Conservation (phyloP, 192 early-diverging fungal species). For the Spizellomyces punctatus region DNA sequence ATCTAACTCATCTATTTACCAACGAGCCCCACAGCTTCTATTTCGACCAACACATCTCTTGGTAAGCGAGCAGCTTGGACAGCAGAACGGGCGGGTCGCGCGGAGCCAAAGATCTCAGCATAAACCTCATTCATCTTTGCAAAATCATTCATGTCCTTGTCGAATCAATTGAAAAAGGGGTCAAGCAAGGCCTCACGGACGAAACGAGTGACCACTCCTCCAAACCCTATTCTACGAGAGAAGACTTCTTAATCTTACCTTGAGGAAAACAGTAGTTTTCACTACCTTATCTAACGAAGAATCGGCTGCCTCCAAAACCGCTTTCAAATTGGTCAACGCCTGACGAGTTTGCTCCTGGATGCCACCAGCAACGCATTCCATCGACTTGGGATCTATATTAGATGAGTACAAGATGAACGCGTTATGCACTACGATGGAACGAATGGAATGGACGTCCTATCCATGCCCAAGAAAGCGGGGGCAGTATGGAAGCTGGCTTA, state of each 20-base stretch:
- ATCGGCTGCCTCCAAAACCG: constrained; percentile 80
- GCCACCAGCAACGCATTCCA: constrained; percentile 71
- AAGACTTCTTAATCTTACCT: constrained; percentile 46
- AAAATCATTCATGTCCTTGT: constrained; percentile 78
- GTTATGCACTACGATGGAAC: not conserved
- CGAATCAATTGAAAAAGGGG: not conserved
- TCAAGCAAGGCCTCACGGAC: not conserved
- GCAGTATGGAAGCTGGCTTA: not conserved
- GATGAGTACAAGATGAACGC: not conserved
- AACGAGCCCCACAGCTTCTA: constrained; percentile 83
- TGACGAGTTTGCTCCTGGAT: constrained; percentile 73
- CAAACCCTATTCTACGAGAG: not conserved
- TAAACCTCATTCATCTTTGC: constrained; percentile 88
- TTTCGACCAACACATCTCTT: constrained; percentile 88
- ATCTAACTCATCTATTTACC: not conserved
- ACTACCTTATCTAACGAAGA: constrained; percentile 81
- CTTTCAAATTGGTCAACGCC: constrained; percentile 77
- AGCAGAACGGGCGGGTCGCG: constrained; percentile 55
- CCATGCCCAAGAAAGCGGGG: too few relatives aligned
- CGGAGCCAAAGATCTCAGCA: constrained; percentile 60
- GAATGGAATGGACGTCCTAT: not conserved
- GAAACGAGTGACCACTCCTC: not conserved
- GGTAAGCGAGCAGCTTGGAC: constrained; percentile 94
- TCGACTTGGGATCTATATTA: constrained; percentile 65
- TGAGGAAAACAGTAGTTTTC: constrained; percentile 96